Percentiles rank a stretch among this genome's conserved stretches.
phyloP scores from a whole-genome alignment of 1,284 basidiomycete species.

The Ceratobasidium sp. region DNA sequence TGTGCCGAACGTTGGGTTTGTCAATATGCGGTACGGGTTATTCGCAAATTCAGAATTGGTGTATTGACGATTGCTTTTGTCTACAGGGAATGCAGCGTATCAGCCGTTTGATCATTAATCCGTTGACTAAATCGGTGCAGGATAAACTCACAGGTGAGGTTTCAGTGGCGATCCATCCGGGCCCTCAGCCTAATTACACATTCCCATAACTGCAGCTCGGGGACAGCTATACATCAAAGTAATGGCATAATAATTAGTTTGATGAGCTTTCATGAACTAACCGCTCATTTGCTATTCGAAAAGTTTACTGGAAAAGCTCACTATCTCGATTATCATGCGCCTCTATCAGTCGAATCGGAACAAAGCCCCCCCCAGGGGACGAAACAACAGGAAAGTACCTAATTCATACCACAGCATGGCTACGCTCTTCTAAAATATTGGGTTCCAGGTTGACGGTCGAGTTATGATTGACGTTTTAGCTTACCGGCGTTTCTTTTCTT shows the following conservation, averaged over 20 bases:
- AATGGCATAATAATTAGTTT: too few relatives aligned
- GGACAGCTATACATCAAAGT: slow-evolving; percentile 9
- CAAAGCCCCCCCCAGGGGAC: too few relatives aligned
- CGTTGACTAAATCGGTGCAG: neutral
- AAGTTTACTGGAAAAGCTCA: neutral
- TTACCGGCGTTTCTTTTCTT: too few relatives aligned
- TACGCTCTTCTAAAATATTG: neutral
- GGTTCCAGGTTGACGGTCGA: neutral
- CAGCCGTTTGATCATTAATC: neutral
- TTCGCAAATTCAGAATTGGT: too few relatives aligned
- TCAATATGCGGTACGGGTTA: neutral
- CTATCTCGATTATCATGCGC: neutral
- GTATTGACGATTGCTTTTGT: too few relatives aligned
- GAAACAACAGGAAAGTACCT: neutral
- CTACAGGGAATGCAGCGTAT: neutral
- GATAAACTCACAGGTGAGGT: neutral
- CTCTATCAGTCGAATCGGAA: too few relatives aligned
- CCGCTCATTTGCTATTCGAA: too few relatives aligned
- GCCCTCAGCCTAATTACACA: too few relatives aligned
- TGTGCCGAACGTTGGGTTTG: neutral
- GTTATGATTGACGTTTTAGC: slow-evolving; percentile 15
- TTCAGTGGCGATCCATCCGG: neutral
- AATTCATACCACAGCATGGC: neutral
- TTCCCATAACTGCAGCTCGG: too few relatives aligned
- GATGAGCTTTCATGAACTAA: too few relatives aligned